Evolutionary conservation across 2,329 filamentous ascomycete species (phyloP), one percentile per base, ranked within the genome.

Genomic region (Penicillium freii): DNA sequence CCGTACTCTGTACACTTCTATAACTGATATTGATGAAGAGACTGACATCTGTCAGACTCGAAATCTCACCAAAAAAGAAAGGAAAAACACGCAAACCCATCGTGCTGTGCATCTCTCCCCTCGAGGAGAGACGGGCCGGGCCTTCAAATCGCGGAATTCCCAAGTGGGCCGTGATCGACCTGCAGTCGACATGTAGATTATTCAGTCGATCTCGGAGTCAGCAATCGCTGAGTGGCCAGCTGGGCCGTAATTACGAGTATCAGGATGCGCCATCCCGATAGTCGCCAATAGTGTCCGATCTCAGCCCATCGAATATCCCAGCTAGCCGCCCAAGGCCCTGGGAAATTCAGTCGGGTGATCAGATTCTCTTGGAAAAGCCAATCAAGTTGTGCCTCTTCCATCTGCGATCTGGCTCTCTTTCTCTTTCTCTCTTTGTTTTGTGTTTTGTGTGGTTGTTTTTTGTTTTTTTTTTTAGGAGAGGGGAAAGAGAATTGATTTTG

Each of bases 261-360:
- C 47, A 53, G 55, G 57, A 61, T 63, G 63, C 64, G 57, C 64
- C 61, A 60, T 60, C 60, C 64, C 64, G 64, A 64, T 66, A 66
- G 64, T 65, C 63, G 61, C 64, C 64, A 66, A 66, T 66, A 66
- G 64, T 57, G 61, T 64, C 59, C 59, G 61, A 65, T 62, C 62
- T 56, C 51, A 56, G 39, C 56, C 44, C 60, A 59, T 54, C 58
- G 58, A 66, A 63, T 66, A 66, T 66, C 64, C 63, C 50, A 53
- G 62, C 58, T 66, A 65, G 63, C 64, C 64, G 64, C 64, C 62
- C 54, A 66, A 56, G 60, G 63, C 64, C 56, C 44, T 59, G 59
- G 57, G 60, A 65, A 66, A 62, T 65, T 36, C 46, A 19, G 54
- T 52, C 54, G 45, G 56, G 54, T 62, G 61, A 62, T 58, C 57